A percentile compares a stretch with the other conserved stretches of the same genome.
Conservation (phyloP, 1,139 yeast species). For the Geotrichum klebahnii region DNA sequence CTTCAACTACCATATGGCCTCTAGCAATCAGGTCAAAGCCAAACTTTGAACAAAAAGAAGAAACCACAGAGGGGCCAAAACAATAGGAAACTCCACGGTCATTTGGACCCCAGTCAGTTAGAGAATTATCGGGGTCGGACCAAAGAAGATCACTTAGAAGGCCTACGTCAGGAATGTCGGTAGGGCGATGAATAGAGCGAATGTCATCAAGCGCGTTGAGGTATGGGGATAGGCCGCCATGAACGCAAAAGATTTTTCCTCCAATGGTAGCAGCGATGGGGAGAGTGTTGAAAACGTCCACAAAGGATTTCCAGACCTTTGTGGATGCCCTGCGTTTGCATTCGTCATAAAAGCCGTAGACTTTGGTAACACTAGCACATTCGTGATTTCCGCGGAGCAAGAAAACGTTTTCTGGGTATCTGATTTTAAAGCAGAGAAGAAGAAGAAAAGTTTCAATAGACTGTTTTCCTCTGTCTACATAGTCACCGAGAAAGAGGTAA, state of each 20-base stretch:
- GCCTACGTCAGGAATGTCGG: conserved; percentile 97
- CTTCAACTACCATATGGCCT: conserved; percentile 98
- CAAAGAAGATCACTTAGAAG: conserved; percentile 90
- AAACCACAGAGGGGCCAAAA: conserved; percentile 95
- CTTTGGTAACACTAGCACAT: conserved; percentile 94
- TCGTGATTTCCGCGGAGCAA: conserved; percentile 92
- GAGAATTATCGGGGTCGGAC: conserved; percentile 98
- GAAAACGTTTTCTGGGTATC: conserved; percentile 95
- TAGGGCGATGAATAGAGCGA: conserved; percentile 97
- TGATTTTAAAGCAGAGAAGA: conserved; percentile 88
- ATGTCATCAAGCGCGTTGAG: conserved; percentile 96
- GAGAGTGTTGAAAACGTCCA: conserved; percentile 95
- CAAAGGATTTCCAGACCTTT: conserved; percentile 95
- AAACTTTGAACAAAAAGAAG: conserved; percentile 88
- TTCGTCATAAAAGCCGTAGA: conserved; percentile 95
- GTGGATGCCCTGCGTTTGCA: conserved; percentile 94
- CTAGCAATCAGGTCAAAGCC: conserved; percentile 96
- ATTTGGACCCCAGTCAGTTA: conserved; percentile 96
- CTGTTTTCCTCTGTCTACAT: conserved; percentile 97
- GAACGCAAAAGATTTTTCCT: conserved; percentile 97
- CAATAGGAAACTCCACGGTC: conserved; percentile 97
- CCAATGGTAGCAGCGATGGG: conserved; percentile 98
- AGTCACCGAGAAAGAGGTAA: conserved; percentile 90
- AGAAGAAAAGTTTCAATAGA: conserved; percentile 91
- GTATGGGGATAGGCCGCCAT: conserved; percentile 96